Conservation (phyloP, 805 yeast genomes). For the Zygoascus tannicola region DNA sequence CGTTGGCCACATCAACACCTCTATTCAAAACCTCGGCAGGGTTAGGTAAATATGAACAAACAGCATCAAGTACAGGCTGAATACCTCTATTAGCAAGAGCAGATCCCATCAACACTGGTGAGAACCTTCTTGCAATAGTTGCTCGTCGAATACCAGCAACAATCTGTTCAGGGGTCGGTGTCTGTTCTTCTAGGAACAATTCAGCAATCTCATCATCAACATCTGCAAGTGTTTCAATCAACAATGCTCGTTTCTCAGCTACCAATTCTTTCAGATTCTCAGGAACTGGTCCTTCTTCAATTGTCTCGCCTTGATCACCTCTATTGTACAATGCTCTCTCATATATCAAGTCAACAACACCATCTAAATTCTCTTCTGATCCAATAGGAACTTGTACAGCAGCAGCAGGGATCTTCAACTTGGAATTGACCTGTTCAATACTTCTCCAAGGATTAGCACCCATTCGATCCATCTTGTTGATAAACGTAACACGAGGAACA, state of each 20-base stretch:
- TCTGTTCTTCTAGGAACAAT: conserved; percentile 79
- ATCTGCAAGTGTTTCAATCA: conserved; percentile 93
- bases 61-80: conserved; percentile 92
- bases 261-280: conserved; percentile 70
- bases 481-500: conserved; percentile 91
- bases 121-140: conserved; percentile 89
- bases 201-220: conserved; percentile 98
- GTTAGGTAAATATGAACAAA: conserved; percentile 89
- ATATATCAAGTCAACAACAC: conserved; percentile 86
- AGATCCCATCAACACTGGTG: conserved; percentile 99
- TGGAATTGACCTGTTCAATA: conserved; percentile 79
- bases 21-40: conserved; percentile 90
- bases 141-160: conserved; percentile 86
- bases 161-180: conserved; percentile 76
- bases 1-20: conserved; percentile 62
- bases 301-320: conserved; percentile 79
- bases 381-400: conserved; percentile 98
- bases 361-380: conserved; percentile 71
- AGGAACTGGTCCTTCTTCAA: conserved; percentile 63
- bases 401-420: conserved; percentile 90
- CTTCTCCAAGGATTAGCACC: conserved; percentile 97
- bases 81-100: conserved; percentile 95
- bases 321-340: conserved; percentile 82
- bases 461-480: conserved; percentile 98
- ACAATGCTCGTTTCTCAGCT: conserved; percentile 75